Evolutionary conservation across 305 asterid species (phyloP), one percentile per base, ranked within the genome.

Genomic region (Andrographis paniculata): DNA sequence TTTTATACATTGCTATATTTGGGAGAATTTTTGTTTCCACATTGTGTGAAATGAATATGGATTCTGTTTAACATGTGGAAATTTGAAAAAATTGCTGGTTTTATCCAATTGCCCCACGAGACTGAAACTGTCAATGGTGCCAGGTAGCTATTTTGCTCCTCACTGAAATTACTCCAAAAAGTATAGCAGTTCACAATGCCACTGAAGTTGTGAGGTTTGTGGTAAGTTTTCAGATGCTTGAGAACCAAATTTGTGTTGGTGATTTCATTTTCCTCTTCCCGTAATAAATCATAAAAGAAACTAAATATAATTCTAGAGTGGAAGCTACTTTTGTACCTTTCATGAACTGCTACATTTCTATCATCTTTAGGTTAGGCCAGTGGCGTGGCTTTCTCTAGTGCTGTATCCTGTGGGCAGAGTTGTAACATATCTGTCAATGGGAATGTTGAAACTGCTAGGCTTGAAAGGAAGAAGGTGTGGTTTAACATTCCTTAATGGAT

Each of bases 111-210:
- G 8, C 30, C 30, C 4, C 8, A 8, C 30, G 8, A 8, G 30
- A 24, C 30, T 24, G 30, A 24, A 24, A 24, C 4, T 24, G 30
- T 24, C 30, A 49, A 43, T 49, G 42, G 56, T 66, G 42, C 62
- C 80, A 92, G 99, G 96, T 92, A 65, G 79, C 82, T 20, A 65
- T 92, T 73, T 73, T 92, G 73, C 99, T 92, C 38, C 97, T 92
- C 61, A 92, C 99, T 20, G 99, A 92, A 78, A 92, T 92, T 54
- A 92, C 99, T 60, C 99, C 99, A 31, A 92, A 92, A 70, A 92
- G 99, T 70, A 69, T 92, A 60, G 99, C 99, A 53, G 99, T 92
- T 61, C 97, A 92, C 69, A 82, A 92, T 84, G 97, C 99, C 61
- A 79, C 97, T 0, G 97, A 92, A 65, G 97, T 87, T 51, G 99